Conservation (phyloP, 805 yeast species). For the Teunomyces tritomae region DNA sequence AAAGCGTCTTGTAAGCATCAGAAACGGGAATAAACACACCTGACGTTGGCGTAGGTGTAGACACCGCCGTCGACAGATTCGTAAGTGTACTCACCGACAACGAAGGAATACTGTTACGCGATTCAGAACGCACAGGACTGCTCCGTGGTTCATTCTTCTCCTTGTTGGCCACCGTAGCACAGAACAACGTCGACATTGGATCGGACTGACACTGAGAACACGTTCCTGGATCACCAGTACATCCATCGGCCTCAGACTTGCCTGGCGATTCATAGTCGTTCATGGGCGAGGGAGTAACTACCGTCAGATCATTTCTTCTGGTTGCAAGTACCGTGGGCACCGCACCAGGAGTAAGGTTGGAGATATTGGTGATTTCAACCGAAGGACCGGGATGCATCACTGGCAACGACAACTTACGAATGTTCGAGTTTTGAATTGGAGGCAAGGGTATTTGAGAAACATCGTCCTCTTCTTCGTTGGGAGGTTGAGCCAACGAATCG, state of each 20-base stretch:
- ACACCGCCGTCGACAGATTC: neutral
- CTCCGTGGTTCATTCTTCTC: slow-evolving; percentile 16
- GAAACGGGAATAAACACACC: slow-evolving; percentile 79
- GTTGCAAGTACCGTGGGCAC: slow-evolving; percentile 32
- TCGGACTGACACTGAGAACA: slow-evolving; percentile 80
- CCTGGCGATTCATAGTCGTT: slow-evolving; percentile 5
- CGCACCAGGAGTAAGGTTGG: slow-evolving; percentile 38
- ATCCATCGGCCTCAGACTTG: slow-evolving; percentile 37
- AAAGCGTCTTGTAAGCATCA: slow-evolving; percentile 84
- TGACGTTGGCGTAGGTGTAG: slow-evolving; percentile 14
- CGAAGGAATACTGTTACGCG: slow-evolving; percentile 16
- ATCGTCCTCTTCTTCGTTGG: slow-evolving; percentile 12
- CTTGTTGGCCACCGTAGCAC: slow-evolving; percentile 75
- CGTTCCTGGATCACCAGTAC: slow-evolving; percentile 87
- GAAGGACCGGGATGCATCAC: slow-evolving; percentile 67
- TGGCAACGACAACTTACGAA: slow-evolving; percentile 43
- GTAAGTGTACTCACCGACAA: slow-evolving; percentile 10
- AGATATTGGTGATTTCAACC: slow-evolving; percentile 47
- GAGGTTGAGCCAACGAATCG: slow-evolving; percentile 19
- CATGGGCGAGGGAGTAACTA: neutral
- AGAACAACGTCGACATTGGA: slow-evolving; percentile 85
- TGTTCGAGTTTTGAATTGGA: slow-evolving; percentile 33
- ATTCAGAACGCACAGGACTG: neutral
- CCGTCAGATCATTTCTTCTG: slow-evolving; percentile 7
- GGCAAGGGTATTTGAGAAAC: slow-evolving; percentile 33